Conservation (phyloP, 352 stramenopile species). For the Blastocystis sp. region DNA sequence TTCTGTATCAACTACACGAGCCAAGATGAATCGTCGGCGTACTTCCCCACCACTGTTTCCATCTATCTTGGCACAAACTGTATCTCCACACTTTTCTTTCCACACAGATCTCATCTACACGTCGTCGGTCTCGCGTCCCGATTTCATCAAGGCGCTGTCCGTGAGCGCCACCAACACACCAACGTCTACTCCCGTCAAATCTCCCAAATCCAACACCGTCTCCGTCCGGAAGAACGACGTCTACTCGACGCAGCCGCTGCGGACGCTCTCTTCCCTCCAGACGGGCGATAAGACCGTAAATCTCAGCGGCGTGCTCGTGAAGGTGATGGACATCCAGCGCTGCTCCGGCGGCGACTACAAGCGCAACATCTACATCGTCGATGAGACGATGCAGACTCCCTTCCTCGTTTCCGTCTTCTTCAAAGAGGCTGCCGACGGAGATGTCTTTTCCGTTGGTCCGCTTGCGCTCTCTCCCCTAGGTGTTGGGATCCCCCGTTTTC, state of each 20-base stretch:
- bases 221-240: conserved; percentile 20
- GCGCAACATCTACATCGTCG: conserved; percentile 8
- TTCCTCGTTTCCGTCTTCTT: conserved; percentile 38
- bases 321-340: background rate
- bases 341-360: conserved; percentile 8
- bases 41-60: background rate
- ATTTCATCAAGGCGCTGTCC: background rate
- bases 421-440: background rate
- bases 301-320: conserved; percentile 21
- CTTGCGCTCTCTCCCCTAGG: background rate
- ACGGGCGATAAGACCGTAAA: background rate
- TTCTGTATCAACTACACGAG: conserved; percentile 4
- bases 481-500: conserved; percentile 43
- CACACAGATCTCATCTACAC: background rate
- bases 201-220: background rate
- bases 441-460: background rate
- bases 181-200: background rate
- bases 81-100: background rate
- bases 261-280: background rate
- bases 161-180: background rate
- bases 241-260: background rate
- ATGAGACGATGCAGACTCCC: background rate
- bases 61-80: background rate
- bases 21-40: background rate
- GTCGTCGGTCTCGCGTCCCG: background rate